A percentile compares a stretch with the other conserved stretches of the same genome.
phyloP scores from a whole-genome alignment of 306 rosid species.

The Lathyrus oleraceus region DNA sequence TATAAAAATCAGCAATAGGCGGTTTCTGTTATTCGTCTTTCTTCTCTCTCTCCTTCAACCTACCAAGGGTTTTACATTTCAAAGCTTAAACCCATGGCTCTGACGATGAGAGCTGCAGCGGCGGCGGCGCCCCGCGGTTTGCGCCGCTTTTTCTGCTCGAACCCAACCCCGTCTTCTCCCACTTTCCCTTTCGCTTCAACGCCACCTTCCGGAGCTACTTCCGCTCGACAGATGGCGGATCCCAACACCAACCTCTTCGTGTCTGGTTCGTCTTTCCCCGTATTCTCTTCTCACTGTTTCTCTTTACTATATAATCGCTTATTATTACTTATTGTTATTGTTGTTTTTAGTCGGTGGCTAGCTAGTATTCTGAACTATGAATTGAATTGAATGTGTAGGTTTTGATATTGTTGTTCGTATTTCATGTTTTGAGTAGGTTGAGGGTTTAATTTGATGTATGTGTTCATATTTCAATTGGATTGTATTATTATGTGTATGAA shows the following conservation, averaged over 20 bases:
- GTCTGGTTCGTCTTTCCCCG: constrained; percentile 55
- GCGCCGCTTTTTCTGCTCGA: constrained; percentile 56
- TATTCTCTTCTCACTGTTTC: neutral
- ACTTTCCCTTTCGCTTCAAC: constrained; percentile 53
- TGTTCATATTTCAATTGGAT: too few relatives aligned
- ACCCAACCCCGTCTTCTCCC: constrained; percentile 7
- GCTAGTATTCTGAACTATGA: neutral
- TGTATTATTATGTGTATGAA: too few relatives aligned
- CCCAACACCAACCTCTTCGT: constrained; percentile 89
- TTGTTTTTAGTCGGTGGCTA: neutral
- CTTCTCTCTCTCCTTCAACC: neutral
- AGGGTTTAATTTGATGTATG: neutral
- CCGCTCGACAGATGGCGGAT: constrained; percentile 61
- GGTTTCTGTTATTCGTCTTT: neutral
- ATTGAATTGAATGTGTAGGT: neutral
- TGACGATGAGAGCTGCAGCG: constrained; percentile 66
- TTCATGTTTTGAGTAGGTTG: neutral
- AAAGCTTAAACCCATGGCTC: constrained; percentile 42
- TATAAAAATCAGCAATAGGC: too few relatives aligned
- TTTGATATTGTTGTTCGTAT: neutral
- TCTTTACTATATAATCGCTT: neutral
- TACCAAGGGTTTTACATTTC: constrained; percentile 37
- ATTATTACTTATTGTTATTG: neutral
- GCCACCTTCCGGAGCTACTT: constrained; percentile 35
- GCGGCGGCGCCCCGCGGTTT: constrained; percentile 60